Evolutionary conservation across 73 alveolate species (phyloP).

Genomic region (Paramecium sonneborni): DNA sequence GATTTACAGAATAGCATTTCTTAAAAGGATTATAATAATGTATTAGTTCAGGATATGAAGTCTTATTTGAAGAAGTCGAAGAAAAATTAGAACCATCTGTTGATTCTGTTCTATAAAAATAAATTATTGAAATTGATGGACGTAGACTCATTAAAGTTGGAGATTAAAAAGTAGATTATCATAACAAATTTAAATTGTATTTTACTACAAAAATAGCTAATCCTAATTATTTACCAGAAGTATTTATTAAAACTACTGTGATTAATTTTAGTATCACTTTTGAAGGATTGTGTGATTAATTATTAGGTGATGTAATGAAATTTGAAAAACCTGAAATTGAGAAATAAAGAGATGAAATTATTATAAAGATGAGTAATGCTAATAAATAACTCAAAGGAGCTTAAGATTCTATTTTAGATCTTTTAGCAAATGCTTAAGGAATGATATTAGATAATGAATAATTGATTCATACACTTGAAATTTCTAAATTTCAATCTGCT

Average conservation of each 20-base stretch:
- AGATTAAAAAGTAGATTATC: constrained; percentile 57
- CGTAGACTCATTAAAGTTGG: constrained; percentile 82
- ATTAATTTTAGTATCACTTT: constrained; percentile 95
- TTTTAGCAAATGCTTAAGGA: constrained; percentile 87
- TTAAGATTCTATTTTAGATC: constrained; percentile 88
- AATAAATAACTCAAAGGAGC: constrained; percentile 83
- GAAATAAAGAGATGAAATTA: constrained; percentile 94
- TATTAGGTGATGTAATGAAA: constrained; percentile 94
- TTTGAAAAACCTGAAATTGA: constrained; percentile 96
- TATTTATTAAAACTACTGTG: constrained; percentile 91
- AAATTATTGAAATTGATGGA: constrained; percentile 86
- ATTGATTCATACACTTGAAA: constrained; percentile 89
- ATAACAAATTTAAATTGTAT: constrained; percentile 85
- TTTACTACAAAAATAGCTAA: constrained; percentile 95
- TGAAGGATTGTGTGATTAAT: constrained; percentile 93
- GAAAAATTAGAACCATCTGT: constrained; percentile 92
- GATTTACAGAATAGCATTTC: constrained; percentile 79
- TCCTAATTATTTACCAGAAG: constrained; percentile 97
- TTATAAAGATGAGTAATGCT: constrained; percentile 91
- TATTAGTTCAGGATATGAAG: constrained; percentile 89
- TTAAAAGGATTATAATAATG: constrained; percentile 82
- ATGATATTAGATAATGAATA: constrained; percentile 91
- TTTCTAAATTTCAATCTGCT: constrained; percentile 81
- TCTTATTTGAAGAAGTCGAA: constrained; percentile 91
- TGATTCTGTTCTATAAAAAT: constrained; percentile 87